A percentile compares a stretch with the other conserved stretches of the same genome.
These are phyloP conservation scores for Ramaria rubella DNA, from an alignment of 768 basidiomycete species.

Conservation along the genomic window DNA sequence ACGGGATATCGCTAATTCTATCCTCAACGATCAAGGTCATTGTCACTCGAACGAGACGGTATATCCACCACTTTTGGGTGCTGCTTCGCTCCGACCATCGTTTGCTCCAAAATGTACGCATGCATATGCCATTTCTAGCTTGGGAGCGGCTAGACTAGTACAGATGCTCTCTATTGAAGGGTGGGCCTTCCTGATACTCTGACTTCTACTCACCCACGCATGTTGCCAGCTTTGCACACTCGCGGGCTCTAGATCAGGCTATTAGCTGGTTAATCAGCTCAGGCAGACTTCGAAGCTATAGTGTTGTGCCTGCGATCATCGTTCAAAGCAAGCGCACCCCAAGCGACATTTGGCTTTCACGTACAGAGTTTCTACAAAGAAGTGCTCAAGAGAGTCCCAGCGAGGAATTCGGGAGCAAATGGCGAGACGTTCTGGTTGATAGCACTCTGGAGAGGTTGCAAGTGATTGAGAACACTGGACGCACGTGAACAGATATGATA, in stretches of 20 bases:
- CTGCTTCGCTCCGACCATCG: constrained; percentile 50
- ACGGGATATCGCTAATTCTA: neutral
- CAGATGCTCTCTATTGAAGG: neutral
- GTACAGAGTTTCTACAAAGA: neutral
- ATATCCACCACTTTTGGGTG: constrained; percentile 31
- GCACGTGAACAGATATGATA: neutral
- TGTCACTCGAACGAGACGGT: constrained; percentile 68
- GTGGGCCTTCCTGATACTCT: constrained; percentile 53
- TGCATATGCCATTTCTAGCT: constrained; percentile 24
- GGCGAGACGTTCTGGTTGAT: neutral
- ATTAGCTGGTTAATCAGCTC: constrained; percentile 58
- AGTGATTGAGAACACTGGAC: neutral
- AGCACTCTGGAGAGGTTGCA: neutral
- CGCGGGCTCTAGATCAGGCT: constrained; percentile 71
- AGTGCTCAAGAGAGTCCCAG: neutral
- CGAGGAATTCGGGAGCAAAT: neutral
- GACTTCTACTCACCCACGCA: constrained; percentile 51
- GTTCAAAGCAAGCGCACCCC: constrained; percentile 49
- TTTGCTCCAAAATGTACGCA: constrained; percentile 62
- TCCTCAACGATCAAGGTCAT: constrained; percentile 47
- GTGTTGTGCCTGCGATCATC: constrained; percentile 60
- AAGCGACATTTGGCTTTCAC: neutral
- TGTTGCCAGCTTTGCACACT: constrained; percentile 65
- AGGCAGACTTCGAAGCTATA: constrained; percentile 50
- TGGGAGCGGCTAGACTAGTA: neutral